A percentile compares a stretch with the other conserved stretches of the same genome.
Evolutionary conservation across 129 eudicot genomes (phyloP).

Genomic region (Flaveria bidentis): DNA sequence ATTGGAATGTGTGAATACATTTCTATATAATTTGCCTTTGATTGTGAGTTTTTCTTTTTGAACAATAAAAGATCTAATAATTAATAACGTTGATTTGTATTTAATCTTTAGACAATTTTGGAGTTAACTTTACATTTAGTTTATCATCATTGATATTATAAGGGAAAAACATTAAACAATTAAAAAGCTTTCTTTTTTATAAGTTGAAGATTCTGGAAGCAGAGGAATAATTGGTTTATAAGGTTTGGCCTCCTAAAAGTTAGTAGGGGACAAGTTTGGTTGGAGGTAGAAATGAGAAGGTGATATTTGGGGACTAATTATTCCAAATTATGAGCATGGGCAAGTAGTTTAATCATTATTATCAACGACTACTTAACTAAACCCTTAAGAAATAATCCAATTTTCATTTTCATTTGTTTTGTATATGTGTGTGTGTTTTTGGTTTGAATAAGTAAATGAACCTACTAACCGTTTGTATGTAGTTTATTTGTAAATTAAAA

Average conservation of each 20-base stretch:
- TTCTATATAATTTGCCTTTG: neutral
- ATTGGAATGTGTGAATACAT: neutral
- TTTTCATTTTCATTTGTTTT: neutral
- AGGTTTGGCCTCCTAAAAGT: conserved; percentile 32
- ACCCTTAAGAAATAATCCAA: conserved; percentile 32
- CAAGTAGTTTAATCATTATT: conserved; percentile 39
- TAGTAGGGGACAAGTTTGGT: conserved; percentile 27
- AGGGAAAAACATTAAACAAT: neutral
- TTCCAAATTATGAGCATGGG: conserved; percentile 21
- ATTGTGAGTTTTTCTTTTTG: neutral
- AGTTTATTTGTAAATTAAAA: neutral
- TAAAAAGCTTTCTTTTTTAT: neutral
- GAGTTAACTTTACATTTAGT: neutral
- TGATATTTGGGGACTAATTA: conserved; percentile 27
- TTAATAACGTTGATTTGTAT: neutral
- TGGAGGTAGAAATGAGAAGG: conserved; percentile 20
- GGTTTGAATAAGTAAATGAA: no score
- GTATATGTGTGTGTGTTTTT: neutral
- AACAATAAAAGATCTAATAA: neutral
- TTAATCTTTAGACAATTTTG: neutral
- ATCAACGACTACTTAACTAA: conserved; percentile 40
- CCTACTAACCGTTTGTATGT: no score
- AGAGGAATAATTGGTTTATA: conserved; percentile 27
- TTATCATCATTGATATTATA: neutral
- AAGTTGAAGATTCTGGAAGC: conserved; percentile 10